phyloP scores from a whole-genome alignment of 805 yeast genomes.

The Yarrowia porcina region DNA sequence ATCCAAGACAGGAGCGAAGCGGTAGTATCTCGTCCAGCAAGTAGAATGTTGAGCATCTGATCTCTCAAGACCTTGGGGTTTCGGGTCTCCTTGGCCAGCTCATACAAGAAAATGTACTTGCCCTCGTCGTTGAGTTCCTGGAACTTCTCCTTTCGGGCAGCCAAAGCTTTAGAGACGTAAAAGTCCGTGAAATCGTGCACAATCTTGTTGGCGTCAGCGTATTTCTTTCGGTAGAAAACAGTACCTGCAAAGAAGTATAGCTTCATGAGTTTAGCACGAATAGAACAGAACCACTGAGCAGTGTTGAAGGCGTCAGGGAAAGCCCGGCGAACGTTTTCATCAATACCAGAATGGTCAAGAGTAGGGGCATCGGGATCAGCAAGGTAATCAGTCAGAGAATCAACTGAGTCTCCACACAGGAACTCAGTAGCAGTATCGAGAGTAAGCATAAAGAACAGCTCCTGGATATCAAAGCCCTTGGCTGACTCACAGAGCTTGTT shows the following conservation, averaged over 20 bases:
- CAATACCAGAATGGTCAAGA: background rate
- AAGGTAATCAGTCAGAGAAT: slow-evolving; percentile 30
- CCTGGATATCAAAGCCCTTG: slow-evolving; percentile 34
- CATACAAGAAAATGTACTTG: slow-evolving; percentile 48
- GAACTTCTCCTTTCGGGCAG: slow-evolving; percentile 25
- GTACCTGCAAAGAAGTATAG: slow-evolving; percentile 27
- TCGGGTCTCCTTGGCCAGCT: slow-evolving; percentile 49
- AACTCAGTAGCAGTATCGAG: slow-evolving; percentile 40
- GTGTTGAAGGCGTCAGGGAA: slow-evolving; percentile 30
- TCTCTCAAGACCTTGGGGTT: slow-evolving; percentile 48
- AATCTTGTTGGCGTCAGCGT: slow-evolving; percentile 36
- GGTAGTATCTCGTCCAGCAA: slow-evolving; percentile 58
- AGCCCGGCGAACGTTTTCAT: slow-evolving; percentile 29
- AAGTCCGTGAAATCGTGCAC: slow-evolving; percentile 41
- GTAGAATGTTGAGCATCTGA: slow-evolving; percentile 49
- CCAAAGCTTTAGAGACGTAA: slow-evolving; percentile 43
- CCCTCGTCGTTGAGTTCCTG: slow-evolving; percentile 34
- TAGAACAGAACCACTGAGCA: slow-evolving; percentile 29
- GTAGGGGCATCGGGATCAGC: slow-evolving; percentile 26
- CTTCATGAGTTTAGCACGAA: slow-evolving; percentile 30
- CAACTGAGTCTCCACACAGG: slow-evolving; percentile 37
- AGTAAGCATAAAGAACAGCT: slow-evolving; percentile 35
- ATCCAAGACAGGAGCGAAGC: slow-evolving; percentile 49
- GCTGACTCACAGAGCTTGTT: background rate
- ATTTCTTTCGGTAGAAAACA: slow-evolving; percentile 32